Evolutionary conservation across 2,329 filamentous ascomycete species (phyloP).

Genomic region (Hirsutella minnesotensis): DNA sequence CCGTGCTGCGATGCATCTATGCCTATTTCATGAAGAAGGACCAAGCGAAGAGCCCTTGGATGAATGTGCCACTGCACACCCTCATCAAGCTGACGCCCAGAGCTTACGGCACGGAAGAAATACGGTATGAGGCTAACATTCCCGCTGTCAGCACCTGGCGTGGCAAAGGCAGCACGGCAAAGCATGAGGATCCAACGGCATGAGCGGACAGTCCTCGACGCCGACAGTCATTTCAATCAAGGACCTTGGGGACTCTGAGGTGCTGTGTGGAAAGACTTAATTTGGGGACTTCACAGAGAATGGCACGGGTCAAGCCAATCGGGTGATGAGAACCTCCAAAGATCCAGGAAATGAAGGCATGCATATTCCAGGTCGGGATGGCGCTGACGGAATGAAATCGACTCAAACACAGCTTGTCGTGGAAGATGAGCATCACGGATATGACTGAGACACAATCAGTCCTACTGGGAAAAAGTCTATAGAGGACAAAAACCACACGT

Average conservation of each 20-base stretch:
- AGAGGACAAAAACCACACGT: too few species aligned
- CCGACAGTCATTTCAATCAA: too few species aligned
- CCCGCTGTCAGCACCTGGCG: constrained; percentile 94
- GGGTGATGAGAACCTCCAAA: too few species aligned
- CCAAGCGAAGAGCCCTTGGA: constrained; percentile 89
- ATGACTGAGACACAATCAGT: too few species aligned
- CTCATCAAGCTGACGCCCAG: constrained; percentile 92
- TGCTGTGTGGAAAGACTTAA: too few species aligned
- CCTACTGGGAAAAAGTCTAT: too few species aligned
- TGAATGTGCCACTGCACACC: constrained; percentile 94
- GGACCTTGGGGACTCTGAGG: too few species aligned
- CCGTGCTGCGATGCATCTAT: constrained; percentile 92
- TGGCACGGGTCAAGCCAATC: too few species aligned
- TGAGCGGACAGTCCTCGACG: too few species aligned
- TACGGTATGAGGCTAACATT: constrained; percentile 80
- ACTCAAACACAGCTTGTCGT: neutral
- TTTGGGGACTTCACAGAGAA: too few species aligned
- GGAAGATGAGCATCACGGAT: neutral
- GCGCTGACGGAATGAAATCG: neutral
- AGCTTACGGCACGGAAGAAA: constrained; percentile 86
- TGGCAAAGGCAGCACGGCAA: constrained; percentile 83
- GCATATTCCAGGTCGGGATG: too few species aligned
- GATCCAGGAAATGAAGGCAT: too few species aligned
- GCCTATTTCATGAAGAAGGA: constrained; percentile 98
- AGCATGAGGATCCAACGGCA: constrained; percentile 56